Evolutionary conservation across 169 alveolate species (phyloP), one percentile per base, ranked within the genome.

Genomic region (Blepharisma undulans): DNA sequence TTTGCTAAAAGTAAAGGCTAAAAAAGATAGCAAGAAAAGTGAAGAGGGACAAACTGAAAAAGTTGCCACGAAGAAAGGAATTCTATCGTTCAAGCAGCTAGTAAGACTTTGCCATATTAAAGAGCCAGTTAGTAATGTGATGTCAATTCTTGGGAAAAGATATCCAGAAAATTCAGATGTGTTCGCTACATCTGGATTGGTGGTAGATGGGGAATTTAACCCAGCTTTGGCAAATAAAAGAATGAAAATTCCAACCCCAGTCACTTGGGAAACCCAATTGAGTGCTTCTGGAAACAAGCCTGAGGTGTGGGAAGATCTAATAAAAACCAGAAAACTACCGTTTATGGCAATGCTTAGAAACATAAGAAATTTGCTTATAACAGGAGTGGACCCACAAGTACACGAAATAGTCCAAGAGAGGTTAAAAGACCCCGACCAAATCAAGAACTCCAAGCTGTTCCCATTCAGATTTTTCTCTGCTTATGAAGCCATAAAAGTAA

Each of bases 281-380:
- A 72, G 80, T 6, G 80, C 10, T 10, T 16, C 7, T 1, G 80
- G 80, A 72, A 72, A 72, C 19, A 72, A 72, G 80, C 36, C 80
- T 72, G 80, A 72, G 19, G 29, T 22, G 19, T 72, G 80, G 80
- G 80, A 72, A 6, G 80, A 29, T 6, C 33, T 72, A 0, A 72
- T 72, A 22, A 72, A 72, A 6, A 3, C 36, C 2, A 72, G 12
- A 25, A 72, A 72, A 18, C 80, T 72, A 12, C 80, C 80, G 12
- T 72, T 72, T 72, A 72, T 72, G 80, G 80, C 80, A 25, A 72
- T 72, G 80, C 80, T 72, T 8, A 72, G 80, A 25, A 72, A 72
- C 19, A 16, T 72, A 18, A 72, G 80, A 72, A 72, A 72, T 72
- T 18, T 72, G 33, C 29, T 72, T 8, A 72, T 72, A 25, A 72